A percentile compares a stretch with the other conserved stretches of the same genome.
Conservation (phyloP, 2,329 filamentous ascomycete species). For the Xenosphaeropsis pyriputrescens region DNA sequence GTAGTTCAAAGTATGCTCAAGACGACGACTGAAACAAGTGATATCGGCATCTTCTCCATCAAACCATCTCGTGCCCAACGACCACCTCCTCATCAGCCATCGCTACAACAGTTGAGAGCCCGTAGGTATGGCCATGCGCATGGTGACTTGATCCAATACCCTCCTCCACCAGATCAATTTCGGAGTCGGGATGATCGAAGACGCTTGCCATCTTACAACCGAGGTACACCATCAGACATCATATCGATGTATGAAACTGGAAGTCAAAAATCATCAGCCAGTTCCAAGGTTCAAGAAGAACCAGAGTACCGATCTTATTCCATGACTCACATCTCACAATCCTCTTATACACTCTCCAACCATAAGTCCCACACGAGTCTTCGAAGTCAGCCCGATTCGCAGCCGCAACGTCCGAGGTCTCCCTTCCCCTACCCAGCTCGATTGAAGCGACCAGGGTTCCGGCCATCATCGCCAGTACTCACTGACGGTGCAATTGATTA, state of each 20-base stretch:
- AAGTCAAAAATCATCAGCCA: slow-evolving; percentile 28
- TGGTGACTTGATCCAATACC: too few relatives aligned
- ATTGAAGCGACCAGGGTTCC: slow-evolving; percentile 33
- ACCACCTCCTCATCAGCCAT: slow-evolving; percentile 6
- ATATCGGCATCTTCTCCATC: slow-evolving; percentile 46
- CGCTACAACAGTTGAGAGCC: slow-evolving; percentile 5
- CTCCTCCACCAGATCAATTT: too few relatives aligned
- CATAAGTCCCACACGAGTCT: slow-evolving; percentile 31
- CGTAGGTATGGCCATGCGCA: too few relatives aligned
- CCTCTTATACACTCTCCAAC: slow-evolving; percentile 25
- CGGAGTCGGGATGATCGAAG: slow-evolving; percentile 24
- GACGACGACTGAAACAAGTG: slow-evolving; percentile 51
- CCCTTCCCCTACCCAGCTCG: slow-evolving; percentile 44
- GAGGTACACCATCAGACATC: slow-evolving; percentile 32
- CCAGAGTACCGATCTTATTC: slow-evolving; percentile 34
- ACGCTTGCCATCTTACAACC: slow-evolving; percentile 27
- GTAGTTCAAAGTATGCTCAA: slow-evolving; percentile 50
- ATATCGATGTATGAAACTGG: slow-evolving; percentile 39
- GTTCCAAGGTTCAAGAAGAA: slow-evolving; percentile 26
- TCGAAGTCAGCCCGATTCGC: slow-evolving; percentile 28
- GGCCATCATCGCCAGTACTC: slow-evolving; percentile 17
- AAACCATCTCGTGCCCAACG: slow-evolving; percentile 20
- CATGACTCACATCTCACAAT: slow-evolving; percentile 33
- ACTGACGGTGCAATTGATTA: slow-evolving; percentile 17
- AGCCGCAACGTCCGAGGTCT: slow-evolving; percentile 37